Evolutionary conservation across 306 rosid genomes (phyloP), one percentile per base, ranked within the genome.

Genomic region (Sicyos edulis): DNA sequence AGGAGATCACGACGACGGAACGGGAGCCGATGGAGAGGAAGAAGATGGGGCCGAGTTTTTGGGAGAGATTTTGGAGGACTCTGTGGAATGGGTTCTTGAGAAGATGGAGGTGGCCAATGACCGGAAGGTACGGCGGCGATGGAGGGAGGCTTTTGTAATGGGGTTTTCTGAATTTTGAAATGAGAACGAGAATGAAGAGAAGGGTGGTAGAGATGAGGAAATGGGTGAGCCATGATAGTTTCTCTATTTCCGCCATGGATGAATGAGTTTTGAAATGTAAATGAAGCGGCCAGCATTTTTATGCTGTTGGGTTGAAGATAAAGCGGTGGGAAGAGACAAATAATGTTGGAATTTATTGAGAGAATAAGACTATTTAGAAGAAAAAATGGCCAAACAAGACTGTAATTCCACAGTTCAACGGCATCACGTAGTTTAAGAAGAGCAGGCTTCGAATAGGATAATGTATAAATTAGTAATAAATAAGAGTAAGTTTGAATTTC

Each of bases 61-160:
- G 60, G 0, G 90, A 82, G 24, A 88, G 84, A 13, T 6, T 7
- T 16, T 78, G 78, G 0, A 90, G 42, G n/a, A 72, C 15, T 4
- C 73, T 82, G 59, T 83, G 81, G 49, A 80, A 12, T 1, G 89
- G 91, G 13, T 8, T 32, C 77, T 76, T 83, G 0, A 86, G 45
- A 71, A 76, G 86, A 20, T 84, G 88, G 17, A 82, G 79, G 71
- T 86, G 86, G 2, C 88, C 88, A 49, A 86, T 76, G 51, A 82
- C 1, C 5, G 91, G 91, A 19, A 84, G 51, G 24, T 80, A 10
- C 6, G 80, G 80, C 50, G 88, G 88, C n/a, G 70, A 69, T 0
- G 86, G 86, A 40, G 91, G 88, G 2, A 73, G 37, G 7, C 74
- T 76, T 32, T 8, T 62, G 19, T 49, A 82, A 75, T 47, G 71